These are phyloP conservation scores for Cyclocybe cylindracea DNA, from an alignment of 768 basidiomycete species.

Conservation along the genomic window DNA sequence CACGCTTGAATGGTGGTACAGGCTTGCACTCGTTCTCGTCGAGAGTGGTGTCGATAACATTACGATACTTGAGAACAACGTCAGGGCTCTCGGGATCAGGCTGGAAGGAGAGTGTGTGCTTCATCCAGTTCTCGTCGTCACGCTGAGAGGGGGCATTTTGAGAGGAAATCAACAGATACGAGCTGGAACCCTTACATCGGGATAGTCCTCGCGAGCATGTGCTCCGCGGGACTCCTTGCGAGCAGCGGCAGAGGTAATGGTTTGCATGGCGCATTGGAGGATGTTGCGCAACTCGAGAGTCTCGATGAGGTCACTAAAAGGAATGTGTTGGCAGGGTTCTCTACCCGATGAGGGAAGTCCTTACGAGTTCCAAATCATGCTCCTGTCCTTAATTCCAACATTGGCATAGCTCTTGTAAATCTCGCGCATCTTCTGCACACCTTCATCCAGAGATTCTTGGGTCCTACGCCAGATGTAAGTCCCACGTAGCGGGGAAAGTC, in stretches of 20 bases:
- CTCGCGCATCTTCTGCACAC: conserved; percentile 80
- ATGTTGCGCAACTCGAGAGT: conserved; percentile 96
- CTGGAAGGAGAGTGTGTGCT: conserved; percentile 95
- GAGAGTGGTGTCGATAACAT: conserved; percentile 81
- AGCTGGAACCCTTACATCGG: conserved; percentile 61
- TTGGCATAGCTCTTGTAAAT: conserved; percentile 91
- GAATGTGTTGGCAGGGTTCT: conserved; percentile 3
- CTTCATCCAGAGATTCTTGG: conserved; percentile 86
- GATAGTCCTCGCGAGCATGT: conserved; percentile 96
- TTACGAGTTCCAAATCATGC: conserved; percentile 99
- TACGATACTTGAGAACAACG: conserved; percentile 88
- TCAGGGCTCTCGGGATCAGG: conserved; percentile 72
- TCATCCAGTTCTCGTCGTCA: conserved; percentile 94
- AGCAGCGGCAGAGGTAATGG: conserved; percentile 89
- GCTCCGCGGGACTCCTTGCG: conserved; percentile 98
- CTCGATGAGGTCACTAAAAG: conserved; percentile 86
- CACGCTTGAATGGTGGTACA: conserved; percentile 97
- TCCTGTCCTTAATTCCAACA: conserved; percentile 96
- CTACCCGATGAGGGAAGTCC: conserved; percentile 25
- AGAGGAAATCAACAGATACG: neutral
- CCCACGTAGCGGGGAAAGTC: neutral
- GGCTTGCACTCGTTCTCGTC: conserved; percentile 97
- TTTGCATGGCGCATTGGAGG: conserved; percentile 94
- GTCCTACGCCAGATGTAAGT: conserved; percentile 52
- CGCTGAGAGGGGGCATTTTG: conserved; percentile 48